phyloP scores from a whole-genome alignment of 2,329 filamentous ascomycete genomes.

The Dactylellina leptospora region DNA sequence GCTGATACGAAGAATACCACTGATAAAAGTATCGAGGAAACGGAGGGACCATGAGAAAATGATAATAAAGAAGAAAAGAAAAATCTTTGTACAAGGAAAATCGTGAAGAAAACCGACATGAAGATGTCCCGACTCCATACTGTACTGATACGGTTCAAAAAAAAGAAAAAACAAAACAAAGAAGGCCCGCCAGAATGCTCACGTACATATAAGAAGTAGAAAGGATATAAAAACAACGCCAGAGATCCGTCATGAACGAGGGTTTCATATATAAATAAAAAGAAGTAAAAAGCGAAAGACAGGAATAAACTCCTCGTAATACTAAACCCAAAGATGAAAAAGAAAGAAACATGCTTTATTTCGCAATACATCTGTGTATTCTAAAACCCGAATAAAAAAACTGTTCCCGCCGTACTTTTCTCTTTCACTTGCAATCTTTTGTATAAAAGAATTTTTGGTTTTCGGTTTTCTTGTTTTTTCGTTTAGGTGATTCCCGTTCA shows the following conservation, averaged over 20 bases:
- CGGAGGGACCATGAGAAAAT: neutral
- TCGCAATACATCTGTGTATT: slow-evolving; percentile 39
- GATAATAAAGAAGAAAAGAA: slow-evolving; percentile 7
- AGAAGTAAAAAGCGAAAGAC: slow-evolving; percentile 13
- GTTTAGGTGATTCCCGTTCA: neutral
- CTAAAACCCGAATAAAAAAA: slow-evolving; percentile 5
- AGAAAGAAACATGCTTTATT: slow-evolving; percentile 42
- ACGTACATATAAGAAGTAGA: slow-evolving; percentile 4
- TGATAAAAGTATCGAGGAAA: neutral
- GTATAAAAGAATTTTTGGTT: no score
- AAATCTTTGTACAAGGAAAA: slow-evolving; percentile 49
- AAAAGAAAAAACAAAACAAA: slow-evolving; percentile 15
- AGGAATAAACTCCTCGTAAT: slow-evolving; percentile 37
- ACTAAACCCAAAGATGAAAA: slow-evolving; percentile 21
- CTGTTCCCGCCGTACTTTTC: slow-evolving; percentile 37
- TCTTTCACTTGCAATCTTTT: slow-evolving; percentile 24
- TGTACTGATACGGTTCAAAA: slow-evolving; percentile 26
- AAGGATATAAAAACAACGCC: slow-evolving; percentile 19
- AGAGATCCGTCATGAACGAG: slow-evolving; percentile 37
- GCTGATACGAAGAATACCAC: neutral
- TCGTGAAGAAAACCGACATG: slow-evolving; percentile 30
- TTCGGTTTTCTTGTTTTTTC: slow-evolving; percentile 23
- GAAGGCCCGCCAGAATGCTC: slow-evolving; percentile 36
- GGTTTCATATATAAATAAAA: slow-evolving; percentile 6
- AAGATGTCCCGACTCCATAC: slow-evolving; percentile 39